These are phyloP conservation scores for Guillardia theta DNA, from an alignment of 78 protist species.

Conservation along the genomic window DNA sequence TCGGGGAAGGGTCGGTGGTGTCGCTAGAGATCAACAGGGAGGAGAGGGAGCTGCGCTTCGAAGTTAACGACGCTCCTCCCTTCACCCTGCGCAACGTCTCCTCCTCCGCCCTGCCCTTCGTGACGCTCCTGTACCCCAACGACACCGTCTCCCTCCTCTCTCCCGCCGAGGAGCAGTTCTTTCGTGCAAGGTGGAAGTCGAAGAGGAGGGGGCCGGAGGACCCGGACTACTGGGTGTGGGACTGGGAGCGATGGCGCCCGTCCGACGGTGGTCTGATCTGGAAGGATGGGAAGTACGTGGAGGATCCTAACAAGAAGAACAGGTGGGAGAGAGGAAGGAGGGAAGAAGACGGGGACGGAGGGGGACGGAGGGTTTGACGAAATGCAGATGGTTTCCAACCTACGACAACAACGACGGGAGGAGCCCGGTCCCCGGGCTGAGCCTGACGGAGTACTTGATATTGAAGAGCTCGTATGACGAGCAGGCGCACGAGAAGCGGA, in stretches of 20 bases:
- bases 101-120: neutral
- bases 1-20: neutral
- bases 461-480: neutral
- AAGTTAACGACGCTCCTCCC: neutral
- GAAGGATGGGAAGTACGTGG: neutral
- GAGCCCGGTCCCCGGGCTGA: neutral
- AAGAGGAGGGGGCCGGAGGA: neutral
- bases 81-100: neutral
- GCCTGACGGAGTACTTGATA: neutral
- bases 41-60: neutral
- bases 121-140: neutral
- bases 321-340: neutral
- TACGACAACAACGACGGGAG: neutral
- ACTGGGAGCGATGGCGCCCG: neutral
- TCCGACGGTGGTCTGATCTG: neutral
- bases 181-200: neutral
- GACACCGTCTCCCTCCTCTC: neutral
- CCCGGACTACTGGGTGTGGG: neutral
- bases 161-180: neutral
- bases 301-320: too few relatives aligned
- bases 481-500: neutral
- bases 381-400: neutral
- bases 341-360: neutral
- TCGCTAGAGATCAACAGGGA: neutral
- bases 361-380: neutral